Conservation (phyloP, 306 rosid species). For the Vigna radiata region DNA sequence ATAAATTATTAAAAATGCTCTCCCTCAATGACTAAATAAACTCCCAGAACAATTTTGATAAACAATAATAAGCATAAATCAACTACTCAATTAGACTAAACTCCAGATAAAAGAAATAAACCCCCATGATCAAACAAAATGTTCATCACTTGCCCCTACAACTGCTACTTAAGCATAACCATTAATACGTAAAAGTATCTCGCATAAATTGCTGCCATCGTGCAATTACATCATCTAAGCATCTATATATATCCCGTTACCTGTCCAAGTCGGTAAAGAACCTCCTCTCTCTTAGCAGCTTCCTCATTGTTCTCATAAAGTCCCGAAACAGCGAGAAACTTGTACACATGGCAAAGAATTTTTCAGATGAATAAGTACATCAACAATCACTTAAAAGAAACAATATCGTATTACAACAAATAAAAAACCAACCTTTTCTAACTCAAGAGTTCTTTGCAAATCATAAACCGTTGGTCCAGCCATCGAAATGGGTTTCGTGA, state of each 20-base stretch:
- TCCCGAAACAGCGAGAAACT: constrained; percentile 66
- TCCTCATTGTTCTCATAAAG: constrained; percentile 70
- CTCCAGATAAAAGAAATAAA: background rate
- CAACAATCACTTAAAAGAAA: background rate
- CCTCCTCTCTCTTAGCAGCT: constrained; percentile 68
- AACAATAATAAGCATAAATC: background rate
- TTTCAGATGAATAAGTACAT: background rate
- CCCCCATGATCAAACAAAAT: background rate
- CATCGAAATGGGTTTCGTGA: constrained; percentile 70
- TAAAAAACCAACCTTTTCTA: constrained; percentile 64
- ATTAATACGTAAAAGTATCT: background rate
- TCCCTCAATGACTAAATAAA: no score
- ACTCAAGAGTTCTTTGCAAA: constrained; percentile 52
- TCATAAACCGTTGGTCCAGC: constrained; percentile 69
- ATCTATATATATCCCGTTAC: constrained; percentile 27
- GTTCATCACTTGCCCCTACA: background rate
- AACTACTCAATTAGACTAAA: background rate
- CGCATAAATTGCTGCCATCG: background rate
- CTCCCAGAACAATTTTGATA: background rate
- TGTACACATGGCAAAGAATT: constrained; percentile 21
- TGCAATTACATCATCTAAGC: background rate
- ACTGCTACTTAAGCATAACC: background rate
- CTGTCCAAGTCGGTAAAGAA: constrained; percentile 63
- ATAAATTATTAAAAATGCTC: background rate
- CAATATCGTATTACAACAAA: no score